Base-by-base conservation (phyloP, 306 rosid species). In the Casuarina cunninghamiana region DNA sequence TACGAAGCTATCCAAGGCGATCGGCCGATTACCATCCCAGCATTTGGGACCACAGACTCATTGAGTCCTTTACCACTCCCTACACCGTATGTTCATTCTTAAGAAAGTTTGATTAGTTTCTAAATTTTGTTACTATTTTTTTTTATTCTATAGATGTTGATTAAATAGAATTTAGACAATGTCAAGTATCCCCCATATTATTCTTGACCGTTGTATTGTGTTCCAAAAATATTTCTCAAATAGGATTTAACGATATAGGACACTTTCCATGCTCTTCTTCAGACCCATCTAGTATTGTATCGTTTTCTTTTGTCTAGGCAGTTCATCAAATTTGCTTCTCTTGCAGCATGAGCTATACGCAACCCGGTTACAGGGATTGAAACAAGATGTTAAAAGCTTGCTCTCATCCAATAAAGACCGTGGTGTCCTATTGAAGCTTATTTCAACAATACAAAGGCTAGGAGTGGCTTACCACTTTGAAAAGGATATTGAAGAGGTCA, bases 391-490 rank as follows among this genome's bases (percentile, higher is more conserved):
- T n/a, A 26, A 44, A 1, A 12, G 39, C n/a, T 51, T 77, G 17
- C 21, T 69, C 2, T 51, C 43, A 19, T 16, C 68, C 16, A 6
- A 26, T 10, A 38, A 49, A 32, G 51, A 37, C 38, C 45, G 49
- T 43, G 9, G 15, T 9, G 16, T 13, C 0, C 45, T 69, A 13
- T 46, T 78, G 13, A 78, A 58, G 21, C 62, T 78, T 21, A 44
- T 61, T 12, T 77, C 70, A 69, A 49, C 77, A 1, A 53, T 57
- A 54, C 77, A 83, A 53, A 63, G 80, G 26, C 19, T 83, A 42
- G 86, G 77, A 49, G 62, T 78, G 39, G 77, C 80, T 5, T 83
- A 83, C 48, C 83, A 83, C 53, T 83, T 83, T 4, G 77, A 74
- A 70, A 42, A 78, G 3, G 83, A 83, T 41, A 83, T 75, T 43